Percentiles rank a stretch among this genome's conserved stretches.
Conservation (phyloP, 2,329 filamentous ascomycete genomes). For the Aaosphaeria arxii region DNA sequence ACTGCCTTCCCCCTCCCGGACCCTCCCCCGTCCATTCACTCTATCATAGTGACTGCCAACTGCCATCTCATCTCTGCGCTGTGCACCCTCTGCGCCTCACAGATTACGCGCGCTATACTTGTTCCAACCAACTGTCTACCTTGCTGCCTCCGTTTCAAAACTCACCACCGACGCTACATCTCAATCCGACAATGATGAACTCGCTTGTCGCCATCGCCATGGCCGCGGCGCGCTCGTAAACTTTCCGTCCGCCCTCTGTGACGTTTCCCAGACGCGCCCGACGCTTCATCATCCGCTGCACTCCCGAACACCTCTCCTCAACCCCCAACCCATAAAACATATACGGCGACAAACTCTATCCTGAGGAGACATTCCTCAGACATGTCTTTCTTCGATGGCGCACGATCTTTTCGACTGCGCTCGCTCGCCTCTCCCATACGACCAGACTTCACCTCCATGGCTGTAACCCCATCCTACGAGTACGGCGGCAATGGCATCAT, state of each 20-base stretch:
- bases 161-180: no score
- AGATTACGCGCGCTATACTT: no score
- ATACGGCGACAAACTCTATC: not conserved
- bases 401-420: slow-evolving; percentile 37
- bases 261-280: slow-evolving; percentile 9
- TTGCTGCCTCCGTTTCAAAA: no score
- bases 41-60: no score
- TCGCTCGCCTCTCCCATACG: slow-evolving; percentile 13
- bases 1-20: no score
- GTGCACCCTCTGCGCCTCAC: no score
- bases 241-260: not conserved
- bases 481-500: slow-evolving; percentile 25
- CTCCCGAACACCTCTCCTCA: not conserved
- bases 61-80: no score
- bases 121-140: no score
- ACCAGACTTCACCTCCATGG: slow-evolving; percentile 31
- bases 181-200: no score
- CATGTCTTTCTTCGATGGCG: slow-evolving; percentile 30
- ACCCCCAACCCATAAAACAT: not conserved
- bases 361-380: slow-evolving; percentile 3
- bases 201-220: not conserved
- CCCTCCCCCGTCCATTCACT: no score
- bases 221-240: not conserved
- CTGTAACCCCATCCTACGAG: slow-evolving; percentile 24
- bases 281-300: slow-evolving; percentile 17